These are phyloP conservation scores for Typha latifolia DNA, from an alignment of 176 grass and related monocot species.

Conservation along the genomic window DNA sequence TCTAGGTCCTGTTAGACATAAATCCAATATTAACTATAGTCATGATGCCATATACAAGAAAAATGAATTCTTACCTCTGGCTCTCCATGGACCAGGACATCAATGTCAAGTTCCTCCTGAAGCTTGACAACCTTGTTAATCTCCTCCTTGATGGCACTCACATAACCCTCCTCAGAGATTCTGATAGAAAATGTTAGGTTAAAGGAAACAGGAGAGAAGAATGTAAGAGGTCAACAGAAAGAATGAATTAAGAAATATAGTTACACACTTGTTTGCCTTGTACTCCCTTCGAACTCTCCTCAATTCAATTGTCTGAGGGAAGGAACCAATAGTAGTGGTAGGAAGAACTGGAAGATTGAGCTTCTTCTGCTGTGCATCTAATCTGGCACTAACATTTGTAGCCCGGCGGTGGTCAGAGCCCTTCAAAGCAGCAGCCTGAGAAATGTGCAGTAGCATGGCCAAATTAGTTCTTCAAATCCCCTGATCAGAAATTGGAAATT, in stretches of 20 bases:
- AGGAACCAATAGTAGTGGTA: slow-evolving; percentile 83
- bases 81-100: slow-evolving; percentile 89
- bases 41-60: neutral
- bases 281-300: slow-evolving; percentile 84
- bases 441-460: neutral
- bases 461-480: neutral
- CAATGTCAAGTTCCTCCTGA: slow-evolving; percentile 89
- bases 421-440: slow-evolving; percentile 68
- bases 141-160: slow-evolving; percentile 77
- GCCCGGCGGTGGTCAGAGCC: slow-evolving; percentile 76
- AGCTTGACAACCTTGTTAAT: slow-evolving; percentile 92
- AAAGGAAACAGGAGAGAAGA: slow-evolving; percentile 4
- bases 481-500: neutral
- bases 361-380: slow-evolving; percentile 82
- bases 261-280: slow-evolving; percentile 79
- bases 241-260: neutral
- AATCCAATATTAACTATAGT: no score
- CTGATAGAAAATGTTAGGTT: slow-evolving; percentile 22
- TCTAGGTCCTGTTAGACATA: no score
- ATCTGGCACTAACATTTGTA: slow-evolving; percentile 53
- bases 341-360: slow-evolving; percentile 85
- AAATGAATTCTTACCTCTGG: slow-evolving; percentile 53
- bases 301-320: slow-evolving; percentile 78
- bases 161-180: slow-evolving; percentile 82
- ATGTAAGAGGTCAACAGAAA: slow-evolving; percentile 2